A percentile compares a stretch with the other conserved stretches of the same genome.
phyloP scores from a whole-genome alignment of 805 yeast genomes.

The Yarrowia alimentaria region DNA sequence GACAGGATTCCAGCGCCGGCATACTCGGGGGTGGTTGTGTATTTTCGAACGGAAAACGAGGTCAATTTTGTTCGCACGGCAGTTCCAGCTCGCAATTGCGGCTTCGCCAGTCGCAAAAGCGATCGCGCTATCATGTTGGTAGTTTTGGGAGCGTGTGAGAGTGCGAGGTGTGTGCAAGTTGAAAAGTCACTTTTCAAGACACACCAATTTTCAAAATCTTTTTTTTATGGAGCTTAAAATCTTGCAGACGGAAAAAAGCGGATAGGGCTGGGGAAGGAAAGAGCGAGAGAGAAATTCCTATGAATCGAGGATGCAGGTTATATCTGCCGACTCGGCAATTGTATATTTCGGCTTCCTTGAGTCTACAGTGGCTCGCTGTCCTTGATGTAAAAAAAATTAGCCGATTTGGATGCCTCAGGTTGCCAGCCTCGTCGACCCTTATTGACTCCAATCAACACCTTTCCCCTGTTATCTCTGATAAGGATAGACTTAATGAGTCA shows the following conservation, averaged over 20 bases:
- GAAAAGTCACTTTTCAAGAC: conserved; percentile 1
- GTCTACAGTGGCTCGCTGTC: too few relatives aligned
- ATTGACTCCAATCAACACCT: conserved; percentile 19
- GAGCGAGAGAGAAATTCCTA: too few relatives aligned
- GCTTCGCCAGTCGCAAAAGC: conserved; percentile 27
- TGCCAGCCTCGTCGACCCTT: background rate
- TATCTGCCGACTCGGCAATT: too few relatives aligned
- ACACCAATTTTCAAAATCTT: conserved; percentile 16
- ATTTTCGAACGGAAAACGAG: conserved; percentile 1
- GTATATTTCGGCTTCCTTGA: too few relatives aligned
- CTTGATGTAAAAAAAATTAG: too few relatives aligned
- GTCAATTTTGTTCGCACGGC: conserved; percentile 22
- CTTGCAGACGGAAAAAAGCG: conserved; percentile 13
- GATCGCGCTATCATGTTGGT: conserved; percentile 22
- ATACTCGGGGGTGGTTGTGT: conserved; percentile 32
- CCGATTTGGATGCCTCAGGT: too few relatives aligned
- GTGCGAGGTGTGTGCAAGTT: conserved; percentile 20
- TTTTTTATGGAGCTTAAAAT: conserved; percentile 7
- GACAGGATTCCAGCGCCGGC: conserved; percentile 44
- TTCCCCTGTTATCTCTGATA: conserved; percentile 20
- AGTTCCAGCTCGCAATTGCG: conserved; percentile 26
- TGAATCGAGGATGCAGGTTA: too few relatives aligned
- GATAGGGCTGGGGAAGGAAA: conserved; percentile 11
- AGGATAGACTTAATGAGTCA: conserved; percentile 23
- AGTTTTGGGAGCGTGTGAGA: background rate